Conservation (phyloP, 305 asterid species). For the Rubia occidens region DNA sequence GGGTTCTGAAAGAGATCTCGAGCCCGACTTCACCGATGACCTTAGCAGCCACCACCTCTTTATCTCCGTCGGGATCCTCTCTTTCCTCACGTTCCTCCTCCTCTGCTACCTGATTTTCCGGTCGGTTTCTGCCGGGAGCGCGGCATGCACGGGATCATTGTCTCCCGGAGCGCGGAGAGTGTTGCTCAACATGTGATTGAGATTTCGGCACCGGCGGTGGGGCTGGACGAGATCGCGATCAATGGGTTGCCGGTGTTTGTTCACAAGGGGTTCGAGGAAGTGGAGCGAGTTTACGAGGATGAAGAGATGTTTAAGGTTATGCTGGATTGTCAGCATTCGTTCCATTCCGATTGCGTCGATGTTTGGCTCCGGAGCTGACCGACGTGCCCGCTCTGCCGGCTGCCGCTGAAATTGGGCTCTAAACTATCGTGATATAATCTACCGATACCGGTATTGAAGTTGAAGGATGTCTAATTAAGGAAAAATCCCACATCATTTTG, state of each 20-base stretch:
- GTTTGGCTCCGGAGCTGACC: conserved; percentile 33
- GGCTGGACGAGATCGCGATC: conserved; percentile 26
- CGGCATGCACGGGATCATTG: background rate
- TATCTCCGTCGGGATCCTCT: background rate
- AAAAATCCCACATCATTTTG: too few relatives aligned
- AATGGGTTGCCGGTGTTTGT: conserved; percentile 22
- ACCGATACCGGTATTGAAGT: background rate
- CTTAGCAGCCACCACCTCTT: background rate
- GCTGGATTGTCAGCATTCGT: conserved; percentile 34
- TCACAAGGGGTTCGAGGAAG: conserved; percentile 1
- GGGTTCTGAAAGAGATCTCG: background rate
- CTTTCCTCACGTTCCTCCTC: background rate
- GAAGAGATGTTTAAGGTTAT: conserved; percentile 33
- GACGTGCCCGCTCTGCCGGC: conserved; percentile 46
- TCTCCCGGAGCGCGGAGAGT: background rate
- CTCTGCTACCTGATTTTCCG: background rate
- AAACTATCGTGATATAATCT: background rate
- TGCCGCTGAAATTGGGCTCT: conserved; percentile 19
- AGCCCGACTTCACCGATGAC: background rate
- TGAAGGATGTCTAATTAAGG: background rate
- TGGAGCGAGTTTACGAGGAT: conserved; percentile 24
- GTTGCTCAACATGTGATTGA: background rate
- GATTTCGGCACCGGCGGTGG: conserved; percentile 8
- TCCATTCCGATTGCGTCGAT: conserved; percentile 40
- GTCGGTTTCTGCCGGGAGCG: background rate